These are phyloP conservation scores for Maudiozyma serrabonitensis DNA, from an alignment of 805 yeast species.

Conservation along the genomic window DNA sequence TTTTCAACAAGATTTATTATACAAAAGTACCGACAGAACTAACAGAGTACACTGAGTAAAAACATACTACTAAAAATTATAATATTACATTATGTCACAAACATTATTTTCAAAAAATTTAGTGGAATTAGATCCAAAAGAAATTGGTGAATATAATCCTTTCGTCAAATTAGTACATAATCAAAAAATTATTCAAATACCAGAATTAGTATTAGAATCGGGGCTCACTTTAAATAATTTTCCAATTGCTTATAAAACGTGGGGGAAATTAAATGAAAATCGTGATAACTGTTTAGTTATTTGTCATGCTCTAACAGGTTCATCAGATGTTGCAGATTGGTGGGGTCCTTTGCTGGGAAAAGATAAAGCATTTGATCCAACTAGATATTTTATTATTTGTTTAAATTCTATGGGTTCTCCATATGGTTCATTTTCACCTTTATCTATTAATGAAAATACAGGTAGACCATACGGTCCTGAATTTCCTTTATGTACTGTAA, in stretches of 20 bases:
- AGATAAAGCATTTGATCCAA: constrained; percentile 76
- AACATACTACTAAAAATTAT: too few species aligned
- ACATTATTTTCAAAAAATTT: background rate
- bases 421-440: constrained; percentile 90
- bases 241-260: constrained; percentile 91
- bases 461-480: constrained; percentile 83
- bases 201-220: constrained; percentile 66
- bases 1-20: background rate
- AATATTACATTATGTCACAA: background rate
- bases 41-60: too few species aligned
- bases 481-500: constrained; percentile 86
- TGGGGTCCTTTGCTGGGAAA: constrained; percentile 95
- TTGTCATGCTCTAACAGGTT: constrained; percentile 93
- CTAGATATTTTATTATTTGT: constrained; percentile 77
- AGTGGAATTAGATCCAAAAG: constrained; percentile 13
- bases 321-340: constrained; percentile 94
- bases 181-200: constrained; percentile 72
- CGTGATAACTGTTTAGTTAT: constrained; percentile 78
- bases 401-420: constrained; percentile 93
- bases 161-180: constrained; percentile 60
- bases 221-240: constrained; percentile 62
- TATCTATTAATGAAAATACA: constrained; percentile 68
- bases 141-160: constrained; percentile 38
- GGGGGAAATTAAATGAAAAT: constrained; percentile 73
- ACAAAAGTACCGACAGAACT: too few species aligned